Conservation (phyloP, 345 rosid species). For the Arabidopsis thaliana region TAIR10.1 NC_003074.8:5760001-5760500, state of each 20-base stretch:
- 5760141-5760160: slow-evolving; percentile 87
- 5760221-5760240: slow-evolving; percentile 82
- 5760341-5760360: slow-evolving; percentile 90
- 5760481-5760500: slow-evolving; percentile 86
- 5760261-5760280: slow-evolving; percentile 69
- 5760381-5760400: slow-evolving; percentile 79
- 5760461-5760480: slow-evolving; percentile 78
- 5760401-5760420: slow-evolving; percentile 96
- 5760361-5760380: slow-evolving; percentile 87
- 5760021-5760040: slow-evolving; percentile 89
- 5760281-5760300: slow-evolving; percentile 58
- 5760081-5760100: slow-evolving; percentile 81
- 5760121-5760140: slow-evolving; percentile 93
- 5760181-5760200: slow-evolving; percentile 69
- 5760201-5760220: slow-evolving; percentile 75
- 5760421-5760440: slow-evolving; percentile 65
- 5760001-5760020: slow-evolving; percentile 72
- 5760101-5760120: slow-evolving; percentile 85
- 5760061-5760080: slow-evolving; percentile 92
- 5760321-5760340: slow-evolving; percentile 78
- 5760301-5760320: slow-evolving; percentile 88
- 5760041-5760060: slow-evolving; percentile 71
- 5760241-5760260: slow-evolving; percentile 83
- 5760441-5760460: slow-evolving; percentile 73
- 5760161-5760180: slow-evolving; percentile 63